Base-by-base conservation (phyloP, 495 filamentous ascomycete genomes). In the Lasiosphaeria ovina region DNA sequence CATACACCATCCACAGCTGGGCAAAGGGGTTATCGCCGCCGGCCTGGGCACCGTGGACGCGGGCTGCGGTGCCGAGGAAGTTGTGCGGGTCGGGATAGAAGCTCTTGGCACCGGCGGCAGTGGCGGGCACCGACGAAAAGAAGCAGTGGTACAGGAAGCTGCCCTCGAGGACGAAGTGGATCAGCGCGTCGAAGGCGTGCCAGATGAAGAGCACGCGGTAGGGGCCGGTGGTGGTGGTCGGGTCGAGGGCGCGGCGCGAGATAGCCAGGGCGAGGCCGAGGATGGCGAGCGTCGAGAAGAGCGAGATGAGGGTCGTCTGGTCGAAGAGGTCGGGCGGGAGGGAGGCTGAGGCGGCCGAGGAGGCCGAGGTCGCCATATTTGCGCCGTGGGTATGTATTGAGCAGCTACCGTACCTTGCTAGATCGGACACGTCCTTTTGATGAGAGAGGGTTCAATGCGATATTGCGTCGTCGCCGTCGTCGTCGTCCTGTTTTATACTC, bases 91-190 rank as follows among this genome's bases (percentile, higher is more conserved):
- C 73, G 1, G 79, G 57, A 53, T 70, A 74, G 51, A 72, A 68
- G 14, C n/a, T 45, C 38, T 67, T 65, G 58, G 71, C 67, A 5
- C 60, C 61, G n/a, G 69, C 63, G 55, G 61, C 54, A 36, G 62
- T 59, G 52, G 84, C 64, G 45, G 75, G 71, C 4, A 75, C 74
- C 65, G 80, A 90, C 61, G 85, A 86, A 80, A 90, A 90, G 81
- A 97, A 92, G 75, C 90, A 96, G 76, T 96, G 87, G 79, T 91
- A 96, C 51, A 97, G 86, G 76, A 89, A 98, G 57, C 87, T 87
- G 44, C 89, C 92, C 75, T 98, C 93, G 74, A 97, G 87, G 66
- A 89, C 77, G 74, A 93, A 78, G 79, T 97, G 93, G 66, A 91
- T 91, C 17, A 98, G 84, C 51, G 88, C 87, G 74, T 97, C 91